Evolutionary conservation across 257 asterid genomes (phyloP), one percentile per base, ranked within the genome.

Genomic region (Solanum commersonii): DNA sequence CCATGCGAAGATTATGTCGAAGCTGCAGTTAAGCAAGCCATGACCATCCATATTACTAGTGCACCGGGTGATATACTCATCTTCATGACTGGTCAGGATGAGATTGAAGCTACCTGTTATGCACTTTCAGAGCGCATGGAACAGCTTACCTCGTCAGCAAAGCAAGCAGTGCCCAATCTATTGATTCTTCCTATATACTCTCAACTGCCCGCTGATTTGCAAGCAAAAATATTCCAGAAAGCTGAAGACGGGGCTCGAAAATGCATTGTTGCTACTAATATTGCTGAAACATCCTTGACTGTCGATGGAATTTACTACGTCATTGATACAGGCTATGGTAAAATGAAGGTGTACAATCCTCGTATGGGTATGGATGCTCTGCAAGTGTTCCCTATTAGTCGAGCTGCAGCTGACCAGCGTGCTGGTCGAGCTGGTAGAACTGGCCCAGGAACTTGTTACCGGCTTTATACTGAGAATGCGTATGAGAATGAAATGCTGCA

Each of bases 351-450:
- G 34, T 97, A 97, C 77, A 96, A 96, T 89, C 99, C 99, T 20
- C 97, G 99, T 31, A 97, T 97, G 99, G 99, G 99, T 90, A 97
- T 97, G 99, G 99, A 97, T 90, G 99, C 99, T 59, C 98, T 97
- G 87, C 99, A 97, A 89, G 99, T 97, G 37, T 97, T 97, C 86
- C 99, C 99, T 13, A 96, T 91, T 29, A 97, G 98, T 88, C 98
- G 98, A 20, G 99, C 99, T 73, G 98, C 98, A 25, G 95, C 98
- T 84, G 98, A 97, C 88, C 99, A 97, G 89, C 98, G 99, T 52
- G 98, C 99, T 27, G 99, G 99, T 31, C 95, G 99, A 60, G 99
- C 99, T 29, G 99, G 99, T 86, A 94, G 99, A 91, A 97, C 99
- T 3, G 99, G 99, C 83, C 99, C 99, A 2, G 99, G 99, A 22